Conservation (phyloP, 1,284 basidiomycete genomes). For the Puccinia triticina region DNA sequence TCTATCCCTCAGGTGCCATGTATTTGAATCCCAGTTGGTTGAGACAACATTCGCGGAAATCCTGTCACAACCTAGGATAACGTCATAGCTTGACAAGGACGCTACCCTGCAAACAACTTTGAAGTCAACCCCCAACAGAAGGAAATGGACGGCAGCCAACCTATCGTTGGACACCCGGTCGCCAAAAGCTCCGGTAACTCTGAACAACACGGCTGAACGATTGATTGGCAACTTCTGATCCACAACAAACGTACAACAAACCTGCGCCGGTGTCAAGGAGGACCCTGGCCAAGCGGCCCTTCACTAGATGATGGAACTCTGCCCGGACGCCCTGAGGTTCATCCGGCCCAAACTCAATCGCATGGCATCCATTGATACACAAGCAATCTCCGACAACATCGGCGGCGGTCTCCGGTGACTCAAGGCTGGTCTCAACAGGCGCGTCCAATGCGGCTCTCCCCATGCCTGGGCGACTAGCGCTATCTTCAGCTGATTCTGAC, state of each 20-base stretch:
- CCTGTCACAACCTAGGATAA: constrained; percentile 21
- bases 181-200: constrained; percentile 12
- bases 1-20: neutral
- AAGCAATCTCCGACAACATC: neutral
- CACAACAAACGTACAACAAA: neutral
- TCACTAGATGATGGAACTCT: neutral
- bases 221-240: neutral
- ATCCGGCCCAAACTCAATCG: neutral
- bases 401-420: neutral
- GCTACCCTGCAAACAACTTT: neutral
- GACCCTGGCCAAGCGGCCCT: constrained; percentile 14
- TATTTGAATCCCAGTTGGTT: constrained; percentile 1
- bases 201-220: neutral
- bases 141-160: neutral
- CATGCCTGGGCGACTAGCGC: neutral
- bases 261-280: constrained; percentile 32
- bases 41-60: neutral
- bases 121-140: neutral
- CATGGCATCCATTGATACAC: neutral
- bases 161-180: neutral
- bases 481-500: neutral
- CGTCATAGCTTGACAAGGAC: neutral
- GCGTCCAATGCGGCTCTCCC: neutral
- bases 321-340: neutral
- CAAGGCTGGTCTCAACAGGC: neutral